Conservation (phyloP, 2,329 filamentous ascomycete genomes). For the Aureobasidium leucospermi region DNA sequence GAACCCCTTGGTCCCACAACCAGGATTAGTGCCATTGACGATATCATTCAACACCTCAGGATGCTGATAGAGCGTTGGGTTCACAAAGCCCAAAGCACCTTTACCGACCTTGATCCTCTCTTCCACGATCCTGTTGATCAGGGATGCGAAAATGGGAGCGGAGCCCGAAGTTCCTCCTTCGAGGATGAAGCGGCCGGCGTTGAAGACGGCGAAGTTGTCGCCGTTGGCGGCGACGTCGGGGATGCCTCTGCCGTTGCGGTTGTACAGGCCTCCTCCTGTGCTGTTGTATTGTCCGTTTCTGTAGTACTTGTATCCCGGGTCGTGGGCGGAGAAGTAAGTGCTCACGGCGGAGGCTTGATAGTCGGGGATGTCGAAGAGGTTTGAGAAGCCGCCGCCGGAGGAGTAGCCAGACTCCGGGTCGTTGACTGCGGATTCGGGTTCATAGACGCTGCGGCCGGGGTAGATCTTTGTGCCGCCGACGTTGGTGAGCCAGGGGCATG, state of each 20-base stretch:
- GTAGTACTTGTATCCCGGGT: slow-evolving; percentile 23
- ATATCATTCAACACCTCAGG: slow-evolving; percentile 23
- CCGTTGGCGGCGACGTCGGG: slow-evolving; percentile 27
- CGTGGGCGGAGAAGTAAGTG: slow-evolving; percentile 27
- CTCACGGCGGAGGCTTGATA: slow-evolving; percentile 34
- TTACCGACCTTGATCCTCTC: slow-evolving; percentile 21
- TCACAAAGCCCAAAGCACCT: slow-evolving; percentile 26
- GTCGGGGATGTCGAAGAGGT: slow-evolving; percentile 25
- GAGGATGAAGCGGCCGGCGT: slow-evolving; percentile 29
- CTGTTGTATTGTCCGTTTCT: slow-evolving; percentile 17
- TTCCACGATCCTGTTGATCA: slow-evolving; percentile 25
- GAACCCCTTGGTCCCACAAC: slow-evolving; percentile 25
- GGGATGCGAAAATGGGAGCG: slow-evolving; percentile 23
- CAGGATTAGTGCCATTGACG: slow-evolving; percentile 24
- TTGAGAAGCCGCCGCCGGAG: slow-evolving; percentile 33
- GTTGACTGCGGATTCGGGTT: slow-evolving; percentile 17
- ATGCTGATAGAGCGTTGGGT: slow-evolving; percentile 23
- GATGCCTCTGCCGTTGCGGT: slow-evolving; percentile 23
- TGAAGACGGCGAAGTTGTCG: slow-evolving; percentile 16
- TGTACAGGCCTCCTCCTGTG: slow-evolving; percentile 24
- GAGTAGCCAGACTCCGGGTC: slow-evolving; percentile 12
- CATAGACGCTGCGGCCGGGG: slow-evolving; percentile 13
- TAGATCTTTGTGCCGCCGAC: slow-evolving; percentile 27
- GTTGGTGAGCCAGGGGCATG: slow-evolving; percentile 26
- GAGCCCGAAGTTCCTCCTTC: slow-evolving; percentile 21